Evolutionary conservation across 495 filamentous ascomycete species (phyloP), one percentile per base, ranked within the genome.

Genomic region (Penicillium fimorum): DNA sequence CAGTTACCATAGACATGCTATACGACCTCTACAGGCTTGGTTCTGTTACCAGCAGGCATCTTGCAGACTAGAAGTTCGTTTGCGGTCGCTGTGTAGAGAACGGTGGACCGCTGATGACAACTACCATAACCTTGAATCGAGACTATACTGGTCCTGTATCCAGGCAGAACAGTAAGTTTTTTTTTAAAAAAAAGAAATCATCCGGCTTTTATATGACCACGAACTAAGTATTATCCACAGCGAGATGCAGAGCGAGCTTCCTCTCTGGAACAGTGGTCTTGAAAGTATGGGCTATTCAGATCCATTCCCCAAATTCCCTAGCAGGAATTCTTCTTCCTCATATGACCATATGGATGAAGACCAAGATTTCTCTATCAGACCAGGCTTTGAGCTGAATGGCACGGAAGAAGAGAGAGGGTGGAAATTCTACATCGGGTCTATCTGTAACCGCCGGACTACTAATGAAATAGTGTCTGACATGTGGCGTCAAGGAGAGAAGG

Each of bases 1-100:
- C 2, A 58, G 50, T 17, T 67, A 64, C 32, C 63, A 67, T 25
- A 58, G 66, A 50, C 59, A 64, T 60, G 54, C 47, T 8, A 55
- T 67, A 48, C 61, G 63, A n/a, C 63, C 66, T 18, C 50, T 69
- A 8, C 53, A 69, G 22, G 60, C 63, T 10, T 66, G 63, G 63
- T 69, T 67, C 20, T 69, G 66, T 33, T 66, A 62, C 30, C 66
- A 69, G 45, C 63, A 69, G 47, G 66, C 66, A 11, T 67, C 66
- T 7, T 67, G 66, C 50, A 56, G 66, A 55, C 37, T 69, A 45
- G 66, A 69, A 47, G 64, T 67, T 33, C 64, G 66, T 4, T 37
- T 69, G 25, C 53, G 61, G 20, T 64, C 66, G 15, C 18, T 64
- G 12, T 60, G 64, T 37, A 55, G 66, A 50, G 64, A 67, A 17